Base-by-base conservation (phyloP, 352 stramenopile species). In the Globisporangium polare region DNA sequence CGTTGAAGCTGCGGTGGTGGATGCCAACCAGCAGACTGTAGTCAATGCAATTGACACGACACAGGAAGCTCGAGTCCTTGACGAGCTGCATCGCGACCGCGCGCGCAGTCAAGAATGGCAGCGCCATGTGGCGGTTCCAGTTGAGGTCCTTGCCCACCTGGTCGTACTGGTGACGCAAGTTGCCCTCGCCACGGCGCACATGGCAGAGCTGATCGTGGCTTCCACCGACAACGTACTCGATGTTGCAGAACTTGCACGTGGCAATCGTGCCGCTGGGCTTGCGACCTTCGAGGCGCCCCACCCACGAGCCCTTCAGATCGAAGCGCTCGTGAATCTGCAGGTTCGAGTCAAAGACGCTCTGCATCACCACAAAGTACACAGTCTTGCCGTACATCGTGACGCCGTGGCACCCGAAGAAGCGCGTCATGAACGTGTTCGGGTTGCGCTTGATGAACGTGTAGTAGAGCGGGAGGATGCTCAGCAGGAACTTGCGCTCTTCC, bases 11-110 rank as follows among this genome's bases (percentile, higher is more conserved):
- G 72, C 92, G 83, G 61, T 97, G 89, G 69, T 98, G 93, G 57
- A 98, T 89, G 3, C 92, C 94, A 54, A 98, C 90, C 24, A 98
- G 74, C 65, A 98, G 86, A 43, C 86, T 97, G 66, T 98, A 98
- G 70, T 98, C 94, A 73, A 98, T 98, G 68, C 95, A 97, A 67
- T 97, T 97, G 74, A 97, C 94, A 24, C 78, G 78, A 50, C 82
- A 86, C 1, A 98, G 68, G 58, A 97, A 98, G 53, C 90, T 72
- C 39, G 89, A 97, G 66, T 98, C 94, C 33, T 69, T 76, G 2
- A 74, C 78, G 0, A 98, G 57, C 58, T 98, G 92, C 2, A 69
- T 20, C 8, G 82, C 80, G 29, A 93, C 82, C 2, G 78, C 74
- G 31, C 68, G 71, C 10, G 83, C 83, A 0, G 83, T 88, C 2